phyloP scores from a whole-genome alignment of 345 rosid species.

The Lenwebbia sp. region DNA sequence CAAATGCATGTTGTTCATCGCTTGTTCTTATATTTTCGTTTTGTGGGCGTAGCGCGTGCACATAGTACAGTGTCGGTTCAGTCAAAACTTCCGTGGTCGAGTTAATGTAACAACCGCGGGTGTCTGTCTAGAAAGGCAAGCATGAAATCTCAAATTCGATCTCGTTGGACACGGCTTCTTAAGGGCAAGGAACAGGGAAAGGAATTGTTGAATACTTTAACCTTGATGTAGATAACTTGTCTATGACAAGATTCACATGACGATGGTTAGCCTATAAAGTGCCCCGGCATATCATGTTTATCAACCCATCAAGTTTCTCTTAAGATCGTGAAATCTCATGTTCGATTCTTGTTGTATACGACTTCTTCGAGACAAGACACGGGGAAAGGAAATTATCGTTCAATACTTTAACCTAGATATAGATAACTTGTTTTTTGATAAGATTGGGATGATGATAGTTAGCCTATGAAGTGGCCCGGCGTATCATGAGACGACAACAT shows the following conservation, averaged over 20 bases:
- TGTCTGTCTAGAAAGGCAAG: no score
- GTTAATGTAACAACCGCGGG: neutral
- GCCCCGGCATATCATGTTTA: neutral
- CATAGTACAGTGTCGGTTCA: neutral
- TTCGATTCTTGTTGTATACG: no score
- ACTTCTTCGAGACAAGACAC: no score
- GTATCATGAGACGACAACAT: neutral
- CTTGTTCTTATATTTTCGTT: neutral
- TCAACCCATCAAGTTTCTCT: neutral
- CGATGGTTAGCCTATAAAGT: neutral
- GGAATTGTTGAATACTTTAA: neutral
- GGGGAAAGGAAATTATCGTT: no score
- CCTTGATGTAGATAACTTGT: neutral
- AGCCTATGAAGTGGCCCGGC: neutral
- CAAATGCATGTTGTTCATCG: neutral
- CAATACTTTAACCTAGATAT: neutral
- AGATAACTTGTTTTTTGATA: neutral
- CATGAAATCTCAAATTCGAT: neutral
- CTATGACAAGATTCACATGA: neutral
- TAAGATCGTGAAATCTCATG: neutral
- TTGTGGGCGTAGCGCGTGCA: neutral
- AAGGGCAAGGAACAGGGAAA: no score
- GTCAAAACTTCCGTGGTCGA: neutral
- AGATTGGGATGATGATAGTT: neutral
- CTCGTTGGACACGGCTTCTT: neutral